phyloP scores from a whole-genome alignment of 805 yeast genomes.

The Wickerhamiella nectarea region DNA sequence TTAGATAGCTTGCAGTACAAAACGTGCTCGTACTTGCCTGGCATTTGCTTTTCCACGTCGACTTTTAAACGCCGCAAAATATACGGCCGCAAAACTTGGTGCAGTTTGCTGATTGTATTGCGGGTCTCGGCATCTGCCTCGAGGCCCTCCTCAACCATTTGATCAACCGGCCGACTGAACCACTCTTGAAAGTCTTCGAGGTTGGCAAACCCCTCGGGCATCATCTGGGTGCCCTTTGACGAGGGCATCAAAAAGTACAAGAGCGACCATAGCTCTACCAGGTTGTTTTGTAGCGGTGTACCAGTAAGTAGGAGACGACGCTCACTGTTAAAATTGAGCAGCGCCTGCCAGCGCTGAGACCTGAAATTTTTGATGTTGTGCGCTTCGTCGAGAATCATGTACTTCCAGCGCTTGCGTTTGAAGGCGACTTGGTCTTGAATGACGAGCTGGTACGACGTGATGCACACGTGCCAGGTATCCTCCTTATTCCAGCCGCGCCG shows the following conservation, averaged over 20 bases:
- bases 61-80: slow-evolving; percentile 79
- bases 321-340: slow-evolving; percentile 84
- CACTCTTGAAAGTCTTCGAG: slow-evolving; percentile 92
- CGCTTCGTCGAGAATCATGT: slow-evolving; percentile 96
- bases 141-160: slow-evolving; percentile 68
- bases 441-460: slow-evolving; percentile 93
- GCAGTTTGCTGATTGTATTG: slow-evolving; percentile 74
- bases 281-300: slow-evolving; percentile 90
- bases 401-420: slow-evolving; percentile 84
- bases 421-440: slow-evolving; percentile 93
- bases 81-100: slow-evolving; percentile 88
- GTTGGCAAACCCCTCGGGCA: slow-evolving; percentile 95
- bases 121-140: slow-evolving; percentile 57
- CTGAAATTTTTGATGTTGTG: slow-evolving; percentile 94
- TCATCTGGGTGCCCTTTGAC: slow-evolving; percentile 38
- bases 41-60: slow-evolving; percentile 98
- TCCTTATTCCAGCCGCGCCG: slow-evolving; percentile 97
- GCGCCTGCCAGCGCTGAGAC: slow-evolving; percentile 94
- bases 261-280: slow-evolving; percentile 92
- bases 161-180: slow-evolving; percentile 97
- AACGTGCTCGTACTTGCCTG: slow-evolving; percentile 91
- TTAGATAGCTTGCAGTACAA: slow-evolving; percentile 84
- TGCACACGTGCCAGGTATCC: slow-evolving; percentile 90
- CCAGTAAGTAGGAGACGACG: slow-evolving; percentile 83
- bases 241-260: slow-evolving; percentile 94